phyloP scores from a whole-genome alignment of 805 yeast genomes.

The Saturnispora dispora region DNA sequence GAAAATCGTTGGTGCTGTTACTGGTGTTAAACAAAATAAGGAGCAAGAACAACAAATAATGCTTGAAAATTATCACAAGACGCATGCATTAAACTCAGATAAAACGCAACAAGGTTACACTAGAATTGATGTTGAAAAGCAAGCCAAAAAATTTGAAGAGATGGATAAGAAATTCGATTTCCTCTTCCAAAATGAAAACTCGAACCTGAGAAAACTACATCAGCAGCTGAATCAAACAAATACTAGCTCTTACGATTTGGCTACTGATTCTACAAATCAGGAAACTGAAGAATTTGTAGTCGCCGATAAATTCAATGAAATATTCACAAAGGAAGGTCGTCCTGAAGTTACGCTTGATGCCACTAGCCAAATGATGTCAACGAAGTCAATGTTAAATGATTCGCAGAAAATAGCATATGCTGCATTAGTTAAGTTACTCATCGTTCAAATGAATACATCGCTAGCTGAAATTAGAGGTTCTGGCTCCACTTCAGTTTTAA shows the following conservation, averaged over 20 bases:
- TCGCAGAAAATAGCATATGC: constrained; percentile 86
- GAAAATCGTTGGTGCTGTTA: constrained; percentile 4
- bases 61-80: constrained; percentile 14
- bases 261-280: background rate
- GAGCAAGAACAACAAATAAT: constrained; percentile 8
- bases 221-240: constrained; percentile 3
- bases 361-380: constrained; percentile 62
- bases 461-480: constrained; percentile 53
- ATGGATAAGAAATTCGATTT: constrained; percentile 46
- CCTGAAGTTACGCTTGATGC: constrained; percentile 36
- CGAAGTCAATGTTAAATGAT: constrained; percentile 72
- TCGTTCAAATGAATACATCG: constrained; percentile 75
- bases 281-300: constrained; percentile 12
- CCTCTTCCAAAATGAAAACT: constrained; percentile 32
- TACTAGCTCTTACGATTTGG: constrained; percentile 6
- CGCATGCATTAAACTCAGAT: constrained; percentile 30
- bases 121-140: constrained; percentile 78
- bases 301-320: constrained; percentile 20
- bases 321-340: constrained; percentile 15
- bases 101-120: constrained; percentile 69
- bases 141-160: constrained; percentile 58
- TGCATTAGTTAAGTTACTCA: constrained; percentile 68
- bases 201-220: constrained; percentile 26
- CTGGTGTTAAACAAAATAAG: constrained; percentile 8
- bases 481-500: constrained; percentile 44